These are phyloP conservation scores for Solanum sejunctum DNA, from an alignment of 257 asterid genomes.

Conservation along the genomic window DNA sequence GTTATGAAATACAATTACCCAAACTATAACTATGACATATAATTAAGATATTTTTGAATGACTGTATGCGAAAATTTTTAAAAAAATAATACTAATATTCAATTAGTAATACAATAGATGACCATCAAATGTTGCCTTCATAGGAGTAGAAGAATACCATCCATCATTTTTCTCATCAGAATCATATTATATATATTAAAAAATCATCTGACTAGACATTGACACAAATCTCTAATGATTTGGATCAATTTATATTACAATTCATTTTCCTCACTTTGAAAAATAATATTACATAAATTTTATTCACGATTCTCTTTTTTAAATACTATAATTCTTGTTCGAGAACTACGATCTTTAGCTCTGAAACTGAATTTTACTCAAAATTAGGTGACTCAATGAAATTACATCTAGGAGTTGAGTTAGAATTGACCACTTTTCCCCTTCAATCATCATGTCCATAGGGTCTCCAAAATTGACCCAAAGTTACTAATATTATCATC, in stretches of 20 bases:
- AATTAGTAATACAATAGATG: not conserved
- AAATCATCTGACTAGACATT: not conserved
- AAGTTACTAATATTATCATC: slow-evolving; percentile 24
- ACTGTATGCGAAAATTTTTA: too few relatives aligned
- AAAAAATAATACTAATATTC: not conserved
- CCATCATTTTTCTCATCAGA: not conserved
- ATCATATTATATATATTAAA: slow-evolving; percentile 6
- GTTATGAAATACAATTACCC: too few relatives aligned
- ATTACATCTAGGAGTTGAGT: not conserved
- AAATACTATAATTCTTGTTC: not conserved
- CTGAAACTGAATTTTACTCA: not conserved
- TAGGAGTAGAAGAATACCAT: not conserved
- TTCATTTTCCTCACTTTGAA: not conserved
- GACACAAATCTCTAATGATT: not conserved
- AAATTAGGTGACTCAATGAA: not conserved
- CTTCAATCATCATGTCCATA: slow-evolving; percentile 23
- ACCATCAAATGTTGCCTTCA: not conserved
- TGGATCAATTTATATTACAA: not conserved
- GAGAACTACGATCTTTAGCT: too few relatives aligned
- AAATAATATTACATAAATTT: not conserved
- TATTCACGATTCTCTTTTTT: not conserved
- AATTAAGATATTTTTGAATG: too few relatives aligned
- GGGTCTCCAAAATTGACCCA: slow-evolving; percentile 31
- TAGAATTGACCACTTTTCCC: not conserved
- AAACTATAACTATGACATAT: too few relatives aligned